Evolutionary conservation across 1,284 basidiomycete species (phyloP), one percentile per base, ranked within the genome.

Genomic region (Fistulinella cinereoalba): DNA sequence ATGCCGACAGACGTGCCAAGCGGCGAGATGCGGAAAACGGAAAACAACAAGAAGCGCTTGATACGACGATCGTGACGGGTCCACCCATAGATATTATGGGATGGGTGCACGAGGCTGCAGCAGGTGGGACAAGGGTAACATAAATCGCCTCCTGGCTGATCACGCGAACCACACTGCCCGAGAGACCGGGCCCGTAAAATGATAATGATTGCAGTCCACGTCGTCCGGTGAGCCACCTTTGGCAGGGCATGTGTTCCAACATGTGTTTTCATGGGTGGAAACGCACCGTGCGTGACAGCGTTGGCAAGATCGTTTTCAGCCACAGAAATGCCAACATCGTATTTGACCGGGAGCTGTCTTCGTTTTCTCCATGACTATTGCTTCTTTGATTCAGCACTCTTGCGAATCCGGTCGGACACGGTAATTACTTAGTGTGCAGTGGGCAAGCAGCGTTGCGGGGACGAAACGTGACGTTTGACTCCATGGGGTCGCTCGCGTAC

Each of bases 11-110:
- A n/a, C n/a, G n/a, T n/a, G n/a, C n/a, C n/a, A 27, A 12, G 25
- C 25, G 25, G 12, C 25, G 25, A 12, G 19, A 19, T 6, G 12
- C n/a, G 19, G 13, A 34, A 34, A 13, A 31, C n/a, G 16, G n/a
- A 33, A 33, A 29, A 29, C 8, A 29, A 29, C n/a, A 29, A 29
- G 5, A 29, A 29, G 31, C 9, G 9, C 31, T 32, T 21, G 23
- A 34, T 16, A 36, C 28, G 48, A 19, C 16, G 27, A 27, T 52
- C 23, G 27, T 52, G 50, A 53, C 33, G 37, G 44, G 41, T 49
- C 22, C 50, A 24, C 21, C 18, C n/a, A n/a, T n/a, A n/a, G n/a
- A n/a, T n/a, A 23, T 25, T n/a, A 16, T 38, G 32, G 37, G 29
- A 31, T 15, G 12, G 25, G 12, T n/a, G n/a, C 31, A 36, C 15